Evolutionary conservation across 805 yeast genomes (phyloP).

Genomic region (Candida andamanensis): DNA sequence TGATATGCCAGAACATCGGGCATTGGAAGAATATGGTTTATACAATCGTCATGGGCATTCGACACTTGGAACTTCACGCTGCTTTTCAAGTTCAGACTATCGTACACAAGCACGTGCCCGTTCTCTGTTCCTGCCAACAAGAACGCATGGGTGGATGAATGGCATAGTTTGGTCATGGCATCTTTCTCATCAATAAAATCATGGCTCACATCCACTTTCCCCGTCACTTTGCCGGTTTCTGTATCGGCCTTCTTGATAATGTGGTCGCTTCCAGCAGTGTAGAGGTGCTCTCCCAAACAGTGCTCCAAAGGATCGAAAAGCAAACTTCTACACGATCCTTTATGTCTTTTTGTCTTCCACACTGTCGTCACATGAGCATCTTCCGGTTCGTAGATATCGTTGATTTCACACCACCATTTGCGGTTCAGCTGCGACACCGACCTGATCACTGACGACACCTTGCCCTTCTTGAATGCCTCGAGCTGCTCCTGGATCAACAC

Average conservation of each 20-base stretch:
- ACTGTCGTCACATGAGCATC: conserved; percentile 29
- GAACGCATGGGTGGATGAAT: conserved; percentile 43
- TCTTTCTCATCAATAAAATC: conserved; percentile 22
- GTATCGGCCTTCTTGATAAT: conserved; percentile 70
- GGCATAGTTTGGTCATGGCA: conserved; percentile 39
- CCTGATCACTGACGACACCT: conserved; percentile 17
- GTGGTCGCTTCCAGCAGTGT: conserved; percentile 74
- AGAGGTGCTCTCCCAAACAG: conserved; percentile 47
- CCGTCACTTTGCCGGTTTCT: conserved; percentile 68
- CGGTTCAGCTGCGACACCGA: conserved; percentile 30
- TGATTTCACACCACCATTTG: conserved; percentile 44
- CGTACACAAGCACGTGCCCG: conserved; percentile 63
- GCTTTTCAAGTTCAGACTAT: conserved; percentile 45
- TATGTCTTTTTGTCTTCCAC: conserved; percentile 91
- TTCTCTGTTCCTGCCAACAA: conserved; percentile 61
- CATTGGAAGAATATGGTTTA: conserved; percentile 69
- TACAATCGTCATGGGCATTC: conserved; percentile 68
- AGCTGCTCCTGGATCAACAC: conserved; percentile 17
- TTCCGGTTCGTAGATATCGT: conserved; percentile 21
- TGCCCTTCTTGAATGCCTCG: conserved; percentile 20
- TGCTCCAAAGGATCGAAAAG: conserved; percentile 51
- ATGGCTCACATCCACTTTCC: conserved; percentile 37
- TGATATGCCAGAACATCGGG: conserved; percentile 71
- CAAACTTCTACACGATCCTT: conserved; percentile 76
- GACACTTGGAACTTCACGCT: conserved; percentile 42